phyloP scores from a whole-genome alignment of 2,329 filamentous ascomycete genomes.

The Pseudogymnoascus sp. region DNA sequence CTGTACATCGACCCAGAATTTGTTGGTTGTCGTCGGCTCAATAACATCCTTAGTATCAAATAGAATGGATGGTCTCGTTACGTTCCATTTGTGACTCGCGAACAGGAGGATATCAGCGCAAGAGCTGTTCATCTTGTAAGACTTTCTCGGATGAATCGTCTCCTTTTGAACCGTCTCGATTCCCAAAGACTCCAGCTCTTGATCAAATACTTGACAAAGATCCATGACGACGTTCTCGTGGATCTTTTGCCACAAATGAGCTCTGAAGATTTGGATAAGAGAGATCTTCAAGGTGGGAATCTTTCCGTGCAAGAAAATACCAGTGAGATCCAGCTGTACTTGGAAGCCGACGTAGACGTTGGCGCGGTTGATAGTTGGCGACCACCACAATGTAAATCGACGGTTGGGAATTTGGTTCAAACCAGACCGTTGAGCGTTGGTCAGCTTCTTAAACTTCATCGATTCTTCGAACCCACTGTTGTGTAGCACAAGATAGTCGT shows the following conservation, averaged over 20 bases:
- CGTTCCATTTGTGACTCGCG: constrained; percentile 98
- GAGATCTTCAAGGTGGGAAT: constrained; percentile 98
- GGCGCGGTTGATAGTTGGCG: constrained; percentile 83
- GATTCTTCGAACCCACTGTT: constrained; percentile 42
- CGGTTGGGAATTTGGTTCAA: constrained; percentile 97
- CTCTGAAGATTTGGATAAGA: constrained; percentile 97
- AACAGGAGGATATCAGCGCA: constrained; percentile 96
- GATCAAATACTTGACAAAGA: constrained; percentile 95
- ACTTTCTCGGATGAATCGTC: constrained; percentile 97
- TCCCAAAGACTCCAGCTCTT: constrained; percentile 88
- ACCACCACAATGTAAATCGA: constrained; percentile 98
- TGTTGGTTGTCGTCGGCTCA: constrained; percentile 90
- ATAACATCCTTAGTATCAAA: constrained; percentile 97
- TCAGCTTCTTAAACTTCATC: constrained; percentile 99
- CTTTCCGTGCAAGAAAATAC: constrained; percentile 98
- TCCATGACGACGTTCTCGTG: constrained; percentile 99
- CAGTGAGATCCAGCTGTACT: constrained; percentile 93
- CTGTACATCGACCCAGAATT: constrained; percentile 98
- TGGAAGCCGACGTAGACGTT: constrained; percentile 99
- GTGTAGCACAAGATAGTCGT: too few species aligned
- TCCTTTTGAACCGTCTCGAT: constrained; percentile 99
- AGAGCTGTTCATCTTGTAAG: constrained; percentile 99
- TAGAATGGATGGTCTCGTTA: constrained; percentile 84
- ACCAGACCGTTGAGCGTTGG: constrained; percentile 94
- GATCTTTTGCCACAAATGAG: constrained; percentile 99